These are phyloP conservation scores for Boechera stricta DNA, from an alignment of 345 rosid species.

Conservation along the genomic window DNA sequence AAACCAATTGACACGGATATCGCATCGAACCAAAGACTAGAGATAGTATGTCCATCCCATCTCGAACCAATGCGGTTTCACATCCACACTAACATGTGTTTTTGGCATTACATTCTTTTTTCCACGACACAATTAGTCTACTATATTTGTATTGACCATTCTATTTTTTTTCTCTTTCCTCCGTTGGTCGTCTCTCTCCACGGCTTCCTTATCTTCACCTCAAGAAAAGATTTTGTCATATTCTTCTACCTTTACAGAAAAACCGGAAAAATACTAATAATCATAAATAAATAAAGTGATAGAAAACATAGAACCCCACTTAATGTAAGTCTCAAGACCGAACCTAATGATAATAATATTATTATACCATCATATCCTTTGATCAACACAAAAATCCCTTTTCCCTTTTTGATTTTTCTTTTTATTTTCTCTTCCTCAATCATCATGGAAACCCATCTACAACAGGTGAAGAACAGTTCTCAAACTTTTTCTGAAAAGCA, in stretches of 20 bases:
- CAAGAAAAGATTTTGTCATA: slow-evolving; percentile 39
- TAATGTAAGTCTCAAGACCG: slow-evolving; percentile 14
- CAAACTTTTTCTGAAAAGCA: slow-evolving; percentile 46
- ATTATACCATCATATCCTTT: slow-evolving; percentile 37
- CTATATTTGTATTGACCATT: slow-evolving; percentile 41
- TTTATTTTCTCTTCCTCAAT: slow-evolving; percentile 10
- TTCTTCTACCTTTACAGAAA: slow-evolving; percentile 37
- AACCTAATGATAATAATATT: slow-evolving; percentile 37
- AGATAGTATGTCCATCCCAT: no score
- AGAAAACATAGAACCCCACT: slow-evolving; percentile 26
- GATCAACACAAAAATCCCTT: slow-evolving; percentile 43
- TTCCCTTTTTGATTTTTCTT: slow-evolving; percentile 3
- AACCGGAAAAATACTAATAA: slow-evolving; percentile 38
- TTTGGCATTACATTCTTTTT: slow-evolving; percentile 33
- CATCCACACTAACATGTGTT: slow-evolving; percentile 4
- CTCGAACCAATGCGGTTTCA: slow-evolving; percentile 12
- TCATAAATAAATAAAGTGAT: slow-evolving; percentile 3
- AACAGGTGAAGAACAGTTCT: slow-evolving; percentile 49
- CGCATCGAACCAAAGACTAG: no score
- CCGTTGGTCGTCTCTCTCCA: slow-evolving; percentile 41
- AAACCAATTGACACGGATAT: no score
- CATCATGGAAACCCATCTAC: slow-evolving; percentile 60
- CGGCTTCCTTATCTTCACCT: slow-evolving; percentile 49
- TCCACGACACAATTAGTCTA: slow-evolving; percentile 38
- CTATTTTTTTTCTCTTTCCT: not conserved